Base-by-base conservation (phyloP, 305 asterid genomes). In the Fraxinus velutina region DNA sequence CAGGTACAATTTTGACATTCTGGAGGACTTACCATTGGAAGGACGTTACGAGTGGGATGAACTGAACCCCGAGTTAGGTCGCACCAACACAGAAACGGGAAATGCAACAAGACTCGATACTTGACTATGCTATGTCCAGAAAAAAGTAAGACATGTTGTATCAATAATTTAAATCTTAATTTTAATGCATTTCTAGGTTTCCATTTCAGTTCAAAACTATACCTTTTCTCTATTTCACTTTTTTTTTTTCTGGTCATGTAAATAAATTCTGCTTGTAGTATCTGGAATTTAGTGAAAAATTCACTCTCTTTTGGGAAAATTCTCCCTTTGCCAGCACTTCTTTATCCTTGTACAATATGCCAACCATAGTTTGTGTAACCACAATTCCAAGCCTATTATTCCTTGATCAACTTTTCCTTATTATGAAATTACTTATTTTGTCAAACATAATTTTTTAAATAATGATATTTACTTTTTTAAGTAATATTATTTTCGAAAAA, bases 1-100 rank as follows among this genome's bases (percentile, higher is more conserved):
- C 84, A 93, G 95, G 89, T 93, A 93, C 82, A 94, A 94, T 82
- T 94, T 79, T 75, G 97, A 92, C 86, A 81, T 92, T 80, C 85
- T 84, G 87, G 85, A 89, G 87, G 98, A 92, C 80, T 81, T 86
- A 88, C 92, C 97, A 21, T 33, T 90, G 70, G 90, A 91, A 39
- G 97, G 97, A 47, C 89, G 93, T 5, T 94, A 87, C 84, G 89
- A 89, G 77, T 94, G 97, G 98, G 86, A 86, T 86, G 84, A 57
- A 21, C 57, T 37, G 44, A 50, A 50, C 60, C 6, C 6, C 19
- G 42, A 36, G 44, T 37, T 37, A 2, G 50, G 15, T 42, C 0
- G 50, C 15, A 9, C 50, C 50, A 42, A 42, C 50, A 9, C 50
- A 42, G 15, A 42, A 47, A 47, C 17, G 0, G 19, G 57, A 47